Evolutionary conservation across 495 filamentous ascomycete genomes (phyloP).

Genomic region (Aspergillus sclerotiicarbonarius): DNA sequence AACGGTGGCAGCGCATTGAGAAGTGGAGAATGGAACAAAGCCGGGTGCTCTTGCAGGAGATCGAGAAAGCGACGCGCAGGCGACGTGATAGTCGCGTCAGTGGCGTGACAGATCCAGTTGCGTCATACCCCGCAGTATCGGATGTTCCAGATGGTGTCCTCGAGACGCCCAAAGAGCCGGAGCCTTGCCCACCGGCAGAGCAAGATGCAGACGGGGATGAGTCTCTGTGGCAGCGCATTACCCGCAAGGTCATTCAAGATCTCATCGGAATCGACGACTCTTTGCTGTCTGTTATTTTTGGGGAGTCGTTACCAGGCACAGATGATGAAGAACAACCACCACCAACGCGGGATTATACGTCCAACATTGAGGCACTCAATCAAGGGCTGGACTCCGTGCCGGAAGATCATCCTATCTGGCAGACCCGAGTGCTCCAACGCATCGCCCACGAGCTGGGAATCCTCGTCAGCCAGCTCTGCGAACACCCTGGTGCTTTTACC

Average conservation of each 20-base stretch:
- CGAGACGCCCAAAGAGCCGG: slow-evolving; percentile 19
- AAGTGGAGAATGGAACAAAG: slow-evolving; percentile 92
- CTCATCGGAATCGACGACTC: slow-evolving; percentile 88
- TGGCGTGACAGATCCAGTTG: slow-evolving; percentile 26
- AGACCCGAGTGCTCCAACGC: slow-evolving; percentile 73
- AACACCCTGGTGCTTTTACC: slow-evolving; percentile 78
- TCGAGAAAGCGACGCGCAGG: slow-evolving; percentile 78
- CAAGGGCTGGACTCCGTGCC: slow-evolving; percentile 34
- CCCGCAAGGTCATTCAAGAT: slow-evolving; percentile 81
- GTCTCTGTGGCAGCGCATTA: slow-evolving; percentile 77
- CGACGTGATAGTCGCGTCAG: slow-evolving; percentile 41
- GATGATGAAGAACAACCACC: slow-evolving; percentile 15
- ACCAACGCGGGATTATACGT: slow-evolving; percentile 9
- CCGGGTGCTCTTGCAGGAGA: slow-evolving; percentile 76
- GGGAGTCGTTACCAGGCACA: slow-evolving; percentile 71
- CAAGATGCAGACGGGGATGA: slow-evolving; percentile 42
- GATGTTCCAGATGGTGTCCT: slow-evolving; percentile 21
- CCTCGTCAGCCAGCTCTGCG: slow-evolving; percentile 77
- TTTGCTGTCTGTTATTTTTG: slow-evolving; percentile 80
- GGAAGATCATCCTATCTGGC: slow-evolving; percentile 59
- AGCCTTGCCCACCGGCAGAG: slow-evolving; percentile 14
- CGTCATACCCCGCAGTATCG: slow-evolving; percentile 20
- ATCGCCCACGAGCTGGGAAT: slow-evolving; percentile 84
- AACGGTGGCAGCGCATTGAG: slow-evolving; percentile 80
- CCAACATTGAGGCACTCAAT: slow-evolving; percentile 33